Base-by-base conservation (phyloP, 306 rosid genomes). In the Medicago arabica region DNA sequence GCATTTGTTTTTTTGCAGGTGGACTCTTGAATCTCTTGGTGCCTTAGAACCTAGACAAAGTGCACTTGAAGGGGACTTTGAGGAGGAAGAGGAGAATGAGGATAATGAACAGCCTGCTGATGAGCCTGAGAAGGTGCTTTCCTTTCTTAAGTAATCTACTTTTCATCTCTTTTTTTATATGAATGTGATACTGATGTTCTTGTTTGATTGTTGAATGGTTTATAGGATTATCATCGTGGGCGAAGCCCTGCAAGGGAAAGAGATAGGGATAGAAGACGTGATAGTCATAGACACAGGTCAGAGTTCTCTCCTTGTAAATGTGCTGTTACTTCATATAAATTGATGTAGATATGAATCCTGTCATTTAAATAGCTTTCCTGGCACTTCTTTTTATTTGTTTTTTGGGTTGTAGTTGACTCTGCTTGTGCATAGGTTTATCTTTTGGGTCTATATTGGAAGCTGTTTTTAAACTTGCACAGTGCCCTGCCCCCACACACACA, bases 11-110 rank as follows among this genome's bases (percentile, higher is more conserved):
- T 62, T 73, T 46, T 50, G 43, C 72, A 95, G 99, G 83, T 92
- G 93, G 99, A 90, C 88, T 83, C 90, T 92, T 28, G 98, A 92
- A 77, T 78, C 98, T 74, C 55, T 69, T 67, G 88, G 74, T 72
- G 74, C 85, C 6, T 71, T 92, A 71, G 97, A 93, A 75, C 91
- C 84, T 55, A 88, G 99, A 73, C 88, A 88, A 74, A 96, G 99
- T 78, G 99, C 97, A 12, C 85, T 96, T 80, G 99, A 96, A 75
- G 99, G 92, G 49, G 99, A 96, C 84, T 96, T 92, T 83, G 99
- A 96, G 86, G 99, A 96, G 85, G 98, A 95, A 79, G 98, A 95
- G 80, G 99, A 95, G 81, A 96, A 90, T 78, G 99, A 92, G 80
- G 99, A 96, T 65, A 87, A 81, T 65, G 97, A 89, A 36, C 91